A percentile compares a stretch with the other conserved stretches of the same genome.
Evolutionary conservation across 306 rosid genomes (phyloP).

Genomic region (Luffa aegyptiaca): DNA sequence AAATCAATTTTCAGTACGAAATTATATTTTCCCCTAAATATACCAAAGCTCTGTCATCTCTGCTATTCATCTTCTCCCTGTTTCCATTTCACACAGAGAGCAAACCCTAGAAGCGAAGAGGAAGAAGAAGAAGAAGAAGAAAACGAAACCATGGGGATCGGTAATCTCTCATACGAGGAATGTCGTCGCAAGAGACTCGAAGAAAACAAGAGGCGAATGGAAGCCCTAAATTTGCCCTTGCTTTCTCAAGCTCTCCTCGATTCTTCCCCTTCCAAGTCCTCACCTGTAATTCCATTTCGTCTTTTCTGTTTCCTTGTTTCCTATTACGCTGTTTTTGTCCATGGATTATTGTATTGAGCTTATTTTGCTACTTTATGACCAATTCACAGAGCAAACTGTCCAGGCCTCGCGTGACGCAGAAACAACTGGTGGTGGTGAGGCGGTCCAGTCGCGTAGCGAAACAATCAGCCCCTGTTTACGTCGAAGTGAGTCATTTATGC

Average conservation of each 20-base stretch:
- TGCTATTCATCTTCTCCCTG: background rate
- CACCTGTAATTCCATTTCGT: background rate
- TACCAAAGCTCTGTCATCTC: background rate
- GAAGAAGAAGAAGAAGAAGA: background rate
- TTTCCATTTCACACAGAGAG: background rate
- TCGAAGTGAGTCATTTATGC: conserved; percentile 3
- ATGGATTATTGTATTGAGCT: background rate
- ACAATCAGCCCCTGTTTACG: conserved; percentile 51
- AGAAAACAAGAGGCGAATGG: conserved; percentile 64
- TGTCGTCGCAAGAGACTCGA: conserved; percentile 54
- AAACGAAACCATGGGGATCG: conserved; percentile 15
- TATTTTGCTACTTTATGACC: background rate
- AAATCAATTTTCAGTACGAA: background rate
- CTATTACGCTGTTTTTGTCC: background rate
- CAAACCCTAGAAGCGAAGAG: background rate
- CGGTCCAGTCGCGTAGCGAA: conserved; percentile 68
- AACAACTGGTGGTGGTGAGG: conserved; percentile 43
- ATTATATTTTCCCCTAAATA: background rate
- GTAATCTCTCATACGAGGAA: conserved; percentile 12
- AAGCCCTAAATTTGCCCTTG: conserved; percentile 51
- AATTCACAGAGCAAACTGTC: conserved; percentile 32
- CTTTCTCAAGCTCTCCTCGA: conserved; percentile 48
- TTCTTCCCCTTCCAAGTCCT: conserved; percentile 33
- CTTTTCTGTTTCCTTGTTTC: background rate
- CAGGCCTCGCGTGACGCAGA: conserved; percentile 31